Conservation (phyloP, 2,329 filamentous ascomycete genomes). For the Microsporum canis region DNA sequence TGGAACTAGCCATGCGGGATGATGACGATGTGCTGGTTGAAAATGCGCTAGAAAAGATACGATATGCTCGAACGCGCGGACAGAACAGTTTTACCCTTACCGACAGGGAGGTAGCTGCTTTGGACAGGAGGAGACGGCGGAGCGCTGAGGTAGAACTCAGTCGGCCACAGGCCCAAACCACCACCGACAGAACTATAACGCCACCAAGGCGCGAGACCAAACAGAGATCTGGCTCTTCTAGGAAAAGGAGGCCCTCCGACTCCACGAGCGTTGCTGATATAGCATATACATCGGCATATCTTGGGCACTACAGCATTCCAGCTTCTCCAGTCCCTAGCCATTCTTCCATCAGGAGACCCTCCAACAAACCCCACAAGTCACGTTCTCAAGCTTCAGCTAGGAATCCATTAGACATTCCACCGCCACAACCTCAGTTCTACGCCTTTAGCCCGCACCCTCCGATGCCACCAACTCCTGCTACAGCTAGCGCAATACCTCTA, state of each 20-base stretch:
- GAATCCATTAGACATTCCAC: conserved; percentile 22
- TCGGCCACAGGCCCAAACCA: not conserved
- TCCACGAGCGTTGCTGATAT: conserved; percentile 27
- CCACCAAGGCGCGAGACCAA: not conserved
- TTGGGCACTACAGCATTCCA: conserved; percentile 29
- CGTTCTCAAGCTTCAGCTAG: conserved; percentile 30
- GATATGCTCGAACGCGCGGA: conserved; percentile 62
- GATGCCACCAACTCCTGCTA: conserved; percentile 31
- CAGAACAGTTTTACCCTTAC: conserved; percentile 69
- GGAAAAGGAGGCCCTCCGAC: not conserved
- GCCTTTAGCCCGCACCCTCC: conserved; percentile 23
- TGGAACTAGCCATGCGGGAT: conserved; percentile 48
- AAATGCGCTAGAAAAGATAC: conserved; percentile 67
- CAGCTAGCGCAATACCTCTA: conserved; percentile 13
- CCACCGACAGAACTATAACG: not conserved
- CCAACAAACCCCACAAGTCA: conserved; percentile 25
- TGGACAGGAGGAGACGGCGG: conserved; percentile 57
- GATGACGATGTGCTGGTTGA: conserved; percentile 67
- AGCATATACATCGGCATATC: conserved; percentile 28
- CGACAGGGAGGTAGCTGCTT: conserved; percentile 66
- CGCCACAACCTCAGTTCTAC: conserved; percentile 26
- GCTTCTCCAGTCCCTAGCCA: conserved; percentile 8
- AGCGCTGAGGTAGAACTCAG: conserved; percentile 16
- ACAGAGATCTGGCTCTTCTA: not conserved
- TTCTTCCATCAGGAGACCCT: conserved; percentile 12